Percentiles rank a stretch among this genome's conserved stretches.
These are phyloP conservation scores for Xylariaceae sp. DNA, from an alignment of 2,329 filamentous ascomycete genomes.

Conservation along the genomic window DNA sequence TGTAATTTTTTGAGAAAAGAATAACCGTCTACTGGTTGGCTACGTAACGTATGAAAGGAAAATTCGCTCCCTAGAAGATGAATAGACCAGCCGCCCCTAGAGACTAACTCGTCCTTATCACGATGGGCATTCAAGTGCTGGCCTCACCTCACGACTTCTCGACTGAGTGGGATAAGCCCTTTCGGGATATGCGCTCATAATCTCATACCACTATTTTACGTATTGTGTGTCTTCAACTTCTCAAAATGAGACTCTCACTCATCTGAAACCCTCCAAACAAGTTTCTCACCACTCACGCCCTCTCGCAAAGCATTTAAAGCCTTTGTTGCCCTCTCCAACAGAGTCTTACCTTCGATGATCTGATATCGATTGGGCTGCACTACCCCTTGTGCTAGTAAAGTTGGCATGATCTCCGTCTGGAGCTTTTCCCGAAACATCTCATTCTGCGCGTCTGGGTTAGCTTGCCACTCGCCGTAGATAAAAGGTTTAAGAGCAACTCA, in stretches of 20 bases:
- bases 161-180: too few species aligned
- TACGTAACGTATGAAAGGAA: too few species aligned
- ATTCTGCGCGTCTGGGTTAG: slow-evolving; percentile 56
- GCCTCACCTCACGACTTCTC: too few species aligned
- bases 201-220: too few species aligned
- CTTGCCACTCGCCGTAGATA: neutral
- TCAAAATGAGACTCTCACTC: slow-evolving; percentile 16
- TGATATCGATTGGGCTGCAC: slow-evolving; percentile 51
- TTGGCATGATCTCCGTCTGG: slow-evolving; percentile 61
- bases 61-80: too few species aligned
- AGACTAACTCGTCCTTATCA: too few species aligned
- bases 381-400: slow-evolving; percentile 49
- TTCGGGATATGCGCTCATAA: too few species aligned
- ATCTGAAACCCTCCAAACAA: slow-evolving; percentile 46
- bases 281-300: slow-evolving; percentile 50
- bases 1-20: too few species aligned
- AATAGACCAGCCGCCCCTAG: too few species aligned
- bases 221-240: too few species aligned
- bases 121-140: too few species aligned
- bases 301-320: slow-evolving; percentile 46
- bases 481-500: slow-evolving; percentile 38
- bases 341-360: slow-evolving; percentile 49
- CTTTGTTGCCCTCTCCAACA: slow-evolving; percentile 49
- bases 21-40: too few species aligned
- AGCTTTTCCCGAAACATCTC: slow-evolving; percentile 61